Base-by-base conservation (phyloP, 148 eudicot species). In the Polygonum aviculare region DNA sequence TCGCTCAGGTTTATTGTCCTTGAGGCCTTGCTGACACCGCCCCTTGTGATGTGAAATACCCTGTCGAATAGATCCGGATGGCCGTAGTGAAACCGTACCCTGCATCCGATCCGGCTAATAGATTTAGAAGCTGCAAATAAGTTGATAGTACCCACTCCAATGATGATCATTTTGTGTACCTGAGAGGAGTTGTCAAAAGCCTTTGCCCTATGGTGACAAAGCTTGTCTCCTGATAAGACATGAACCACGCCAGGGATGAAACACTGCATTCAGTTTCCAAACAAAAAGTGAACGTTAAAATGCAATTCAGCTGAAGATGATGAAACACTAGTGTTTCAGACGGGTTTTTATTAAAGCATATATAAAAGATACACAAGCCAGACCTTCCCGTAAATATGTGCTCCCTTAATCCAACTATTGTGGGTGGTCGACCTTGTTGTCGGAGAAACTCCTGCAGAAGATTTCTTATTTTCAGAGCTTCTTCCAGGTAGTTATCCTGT, bases 361-460 rank as follows among this genome's bases (percentile, higher is more conserved):
- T 2, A 39, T 55, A 47, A 75, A 54, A 36, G 4, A 65, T 51
- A 35, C 40, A 57, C 14, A 59, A 48, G 74, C 76, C 88, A 84
- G 77, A 92, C 99, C 99, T 93, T 88, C 98, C 99, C 26, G 98
- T 95, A 76, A 95, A 95, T 69, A 95, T 89, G 82, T 95, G 97
- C 78, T 95, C 99, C 82, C 99, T 89, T 79, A 96, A 77, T 67
- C 99, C 99, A 80, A 96, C 87, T 81, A 96, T 91, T 62, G 97
- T 86, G 2, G 99, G 99, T 67, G 85, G 82, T 12, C 76, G 79
- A 78, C 93, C 88, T 54, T 74, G 78, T 59, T 78, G 83, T 76
- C 63, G 80, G 39, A 86, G 65, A 88, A 93, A 96, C 78, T 96
- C 98, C 90, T 91, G 99, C 35, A 96, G 81, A 55, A 90, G 72